Conservation (phyloP, 768 basidiomycete genomes). For the Pleurotus cornucopiae region DNA sequence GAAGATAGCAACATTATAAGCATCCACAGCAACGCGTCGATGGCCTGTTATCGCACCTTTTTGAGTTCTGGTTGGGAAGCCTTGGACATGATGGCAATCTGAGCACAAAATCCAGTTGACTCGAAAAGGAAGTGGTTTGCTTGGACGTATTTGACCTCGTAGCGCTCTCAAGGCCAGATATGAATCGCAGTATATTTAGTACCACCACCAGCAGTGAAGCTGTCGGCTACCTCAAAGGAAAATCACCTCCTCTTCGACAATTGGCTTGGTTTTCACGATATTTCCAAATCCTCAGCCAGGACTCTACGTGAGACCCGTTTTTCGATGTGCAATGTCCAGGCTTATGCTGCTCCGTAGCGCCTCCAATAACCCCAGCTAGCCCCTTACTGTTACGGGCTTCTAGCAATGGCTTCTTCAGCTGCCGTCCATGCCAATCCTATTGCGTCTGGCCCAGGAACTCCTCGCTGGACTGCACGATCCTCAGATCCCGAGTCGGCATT, state of each 20-base stretch:
- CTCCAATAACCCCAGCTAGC: neutral
- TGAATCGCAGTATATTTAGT: neutral
- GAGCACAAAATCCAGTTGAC: conserved; percentile 4
- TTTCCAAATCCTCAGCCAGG: neutral
- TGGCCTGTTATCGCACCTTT: conserved; percentile 59
- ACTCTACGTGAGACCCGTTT: conserved; percentile 4
- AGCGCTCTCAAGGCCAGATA: neutral
- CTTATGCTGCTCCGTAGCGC: neutral
- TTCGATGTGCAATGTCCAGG: neutral
- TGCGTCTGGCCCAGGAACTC: conserved; percentile 26
- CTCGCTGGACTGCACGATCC: conserved; percentile 41
- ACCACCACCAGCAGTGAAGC: neutral
- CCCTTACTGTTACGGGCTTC: neutral
- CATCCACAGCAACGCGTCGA: neutral
- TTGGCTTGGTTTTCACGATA: neutral
- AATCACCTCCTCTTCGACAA: neutral
- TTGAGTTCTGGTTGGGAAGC: conserved; percentile 97
- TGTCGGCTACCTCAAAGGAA: neutral
- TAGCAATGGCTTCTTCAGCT: conserved; percentile 10
- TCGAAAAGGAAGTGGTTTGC: conserved; percentile 17
- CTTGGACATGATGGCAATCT: conserved; percentile 67
- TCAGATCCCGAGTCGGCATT: conserved; percentile 45
- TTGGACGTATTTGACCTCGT: conserved; percentile 32
- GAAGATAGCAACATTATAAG: conserved; percentile 1
- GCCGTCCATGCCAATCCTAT: conserved; percentile 16